phyloP scores from a whole-genome alignment of 2,329 filamentous ascomycete genomes.

The Beauveria bassiana region DNA sequence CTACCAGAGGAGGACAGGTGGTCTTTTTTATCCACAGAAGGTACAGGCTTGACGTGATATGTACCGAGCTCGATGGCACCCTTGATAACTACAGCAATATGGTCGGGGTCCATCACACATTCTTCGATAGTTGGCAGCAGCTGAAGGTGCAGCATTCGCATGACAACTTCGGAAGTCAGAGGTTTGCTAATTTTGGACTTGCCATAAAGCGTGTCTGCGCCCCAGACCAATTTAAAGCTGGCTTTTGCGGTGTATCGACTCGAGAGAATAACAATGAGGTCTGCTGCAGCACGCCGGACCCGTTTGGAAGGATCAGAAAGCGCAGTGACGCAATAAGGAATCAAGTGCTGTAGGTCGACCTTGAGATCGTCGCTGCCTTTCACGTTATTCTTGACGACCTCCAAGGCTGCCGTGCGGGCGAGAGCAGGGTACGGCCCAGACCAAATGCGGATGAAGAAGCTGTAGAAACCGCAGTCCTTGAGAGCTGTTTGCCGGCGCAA shows the following conservation, averaged over 20 bases:
- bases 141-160: slow-evolving; percentile 55
- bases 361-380: slow-evolving; percentile 40
- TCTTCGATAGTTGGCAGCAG: slow-evolving; percentile 77
- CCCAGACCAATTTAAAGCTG: slow-evolving; percentile 47
- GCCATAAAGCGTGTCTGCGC: slow-evolving; percentile 57
- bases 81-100: slow-evolving; percentile 57
- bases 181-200: slow-evolving; percentile 43
- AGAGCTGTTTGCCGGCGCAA: slow-evolving; percentile 47
- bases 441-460: slow-evolving; percentile 70
- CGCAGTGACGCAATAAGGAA: slow-evolving; percentile 74
- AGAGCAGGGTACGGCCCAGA: slow-evolving; percentile 62
- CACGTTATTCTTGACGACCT: slow-evolving; percentile 51
- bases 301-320: slow-evolving; percentile 68
- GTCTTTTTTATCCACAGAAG: slow-evolving; percentile 41
- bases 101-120: slow-evolving; percentile 68
- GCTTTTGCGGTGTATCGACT: slow-evolving; percentile 34
- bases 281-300: slow-evolving; percentile 68
- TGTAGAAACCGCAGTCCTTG: slow-evolving; percentile 59
- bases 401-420: slow-evolving; percentile 61
- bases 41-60: slow-evolving; percentile 25
- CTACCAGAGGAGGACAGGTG: slow-evolving; percentile 54
- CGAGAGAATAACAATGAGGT: slow-evolving; percentile 53
- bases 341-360: slow-evolving; percentile 65
- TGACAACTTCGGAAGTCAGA: slow-evolving; percentile 49
- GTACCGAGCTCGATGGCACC: slow-evolving; percentile 33